These are phyloP conservation scores for Globisporangium cystogenes DNA, from an alignment of 352 stramenopile species.

Conservation along the genomic window DNA sequence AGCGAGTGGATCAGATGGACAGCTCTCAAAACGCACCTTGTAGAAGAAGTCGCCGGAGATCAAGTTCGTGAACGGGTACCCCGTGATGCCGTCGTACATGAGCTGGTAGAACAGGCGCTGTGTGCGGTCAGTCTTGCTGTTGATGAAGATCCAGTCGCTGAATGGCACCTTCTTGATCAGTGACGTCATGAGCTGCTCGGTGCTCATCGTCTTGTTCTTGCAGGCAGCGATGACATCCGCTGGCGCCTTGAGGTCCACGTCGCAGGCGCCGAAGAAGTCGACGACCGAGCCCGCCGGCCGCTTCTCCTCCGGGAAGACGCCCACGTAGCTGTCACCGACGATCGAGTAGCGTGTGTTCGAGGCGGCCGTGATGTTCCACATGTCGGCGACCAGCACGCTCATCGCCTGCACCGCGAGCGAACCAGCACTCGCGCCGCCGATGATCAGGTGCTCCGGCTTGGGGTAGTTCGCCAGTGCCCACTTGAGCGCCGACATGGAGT, in stretches of 20 bases:
- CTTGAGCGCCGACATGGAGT: slow-evolving; percentile 26
- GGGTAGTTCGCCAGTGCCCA: slow-evolving; percentile 38
- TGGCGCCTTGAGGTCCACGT: slow-evolving; percentile 19
- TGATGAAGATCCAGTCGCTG: slow-evolving; percentile 56
- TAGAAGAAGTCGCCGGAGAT: slow-evolving; percentile 36
- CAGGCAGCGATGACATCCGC: slow-evolving; percentile 14
- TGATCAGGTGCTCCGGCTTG: slow-evolving; percentile 22
- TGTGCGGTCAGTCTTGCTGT: slow-evolving; percentile 50
- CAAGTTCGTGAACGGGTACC: slow-evolving; percentile 51
- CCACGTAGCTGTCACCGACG: slow-evolving; percentile 37
- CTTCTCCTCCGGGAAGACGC: slow-evolving; percentile 23
- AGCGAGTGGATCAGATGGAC: too few species aligned
- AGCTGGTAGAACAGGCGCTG: slow-evolving; percentile 62
- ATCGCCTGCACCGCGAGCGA: slow-evolving; percentile 29
- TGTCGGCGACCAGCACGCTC: slow-evolving; percentile 17
- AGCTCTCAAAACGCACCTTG: neutral
- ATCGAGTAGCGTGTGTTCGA: slow-evolving; percentile 27
- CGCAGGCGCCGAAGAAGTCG: slow-evolving; percentile 30
- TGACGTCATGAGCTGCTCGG: slow-evolving; percentile 29
- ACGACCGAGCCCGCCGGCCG: slow-evolving; percentile 18
- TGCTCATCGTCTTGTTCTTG: slow-evolving; percentile 18
- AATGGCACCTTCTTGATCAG: slow-evolving; percentile 30
- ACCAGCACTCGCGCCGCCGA: slow-evolving; percentile 28
- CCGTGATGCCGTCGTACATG: slow-evolving; percentile 38
- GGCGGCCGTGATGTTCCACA: slow-evolving; percentile 34